Evolutionary conservation across 371 early-diverging fungal genomes (phyloP), one percentile per base, ranked within the genome.

Genomic region (Entomophthora muscae): DNA sequence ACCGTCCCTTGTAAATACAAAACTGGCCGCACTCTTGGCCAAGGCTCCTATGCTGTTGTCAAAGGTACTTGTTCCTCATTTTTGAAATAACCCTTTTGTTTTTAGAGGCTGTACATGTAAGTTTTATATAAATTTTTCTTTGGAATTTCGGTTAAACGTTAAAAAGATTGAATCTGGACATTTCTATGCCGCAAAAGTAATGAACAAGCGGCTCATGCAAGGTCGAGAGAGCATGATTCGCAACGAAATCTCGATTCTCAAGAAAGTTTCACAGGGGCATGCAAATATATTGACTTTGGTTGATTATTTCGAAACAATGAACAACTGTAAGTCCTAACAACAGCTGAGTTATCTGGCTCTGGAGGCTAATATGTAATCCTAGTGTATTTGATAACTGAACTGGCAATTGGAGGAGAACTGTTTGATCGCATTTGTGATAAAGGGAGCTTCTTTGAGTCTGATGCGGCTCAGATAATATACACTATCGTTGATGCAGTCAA

Each of bases 281-380:
- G 78, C 81, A 62, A 90, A 93, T 71, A 84, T 95, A 63, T 77
- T 93, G 27, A 86, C 89, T 22, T 75, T 94, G 32, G 77, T 80
- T 30, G 94, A 94, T 67, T 90, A 92, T 75, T 95, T 95, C 71
- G 93, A 93, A 71, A 91, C 95, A 0, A 70, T 84, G 30, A 84
- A 90, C 73, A 91, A 91, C 72, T 67, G 90, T 86, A 77, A 71
- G 83, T 71, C 21, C 21, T 42, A n/a, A n/a, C n/a, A n/a, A 58
- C 31, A 27, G 55, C 64, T 53, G 64, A 65, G 64, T 64, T 1
- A 69, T 71, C 52, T 70, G 62, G 12, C 1, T 33, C 17, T 21
- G 5, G 2, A 59, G 10, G 28, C 24, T 57, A 55, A 31, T 3
- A 30, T 17, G 17, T 52, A 0, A 5, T 24, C 55, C 21, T 62